Conservation (phyloP, 2,329 filamentous ascomycete species). For the Colletotrichum gigasporum region DNA sequence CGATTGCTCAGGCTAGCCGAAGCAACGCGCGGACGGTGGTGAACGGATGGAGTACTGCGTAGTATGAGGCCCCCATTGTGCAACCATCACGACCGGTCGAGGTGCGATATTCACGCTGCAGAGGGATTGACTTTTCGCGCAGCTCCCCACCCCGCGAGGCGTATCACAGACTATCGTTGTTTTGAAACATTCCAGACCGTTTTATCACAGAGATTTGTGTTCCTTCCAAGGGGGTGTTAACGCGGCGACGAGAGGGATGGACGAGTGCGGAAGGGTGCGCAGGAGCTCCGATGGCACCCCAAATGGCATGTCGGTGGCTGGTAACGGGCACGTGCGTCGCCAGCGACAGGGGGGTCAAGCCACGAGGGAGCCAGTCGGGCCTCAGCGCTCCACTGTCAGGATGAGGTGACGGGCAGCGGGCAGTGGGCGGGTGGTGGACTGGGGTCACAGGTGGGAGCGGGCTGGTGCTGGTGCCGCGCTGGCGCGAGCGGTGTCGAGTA, state of each 20-base stretch:
- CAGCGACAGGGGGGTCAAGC: conserved; percentile 19
- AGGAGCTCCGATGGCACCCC: not conserved
- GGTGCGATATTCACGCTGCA: not conserved
- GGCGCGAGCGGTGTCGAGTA: not conserved
- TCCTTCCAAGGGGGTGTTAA: not conserved
- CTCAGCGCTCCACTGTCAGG: conserved; percentile 18
- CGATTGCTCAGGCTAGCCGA: not conserved
- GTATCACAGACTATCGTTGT: conserved; percentile 21
- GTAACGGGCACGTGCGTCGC: conserved; percentile 21
- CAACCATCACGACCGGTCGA: not conserved
- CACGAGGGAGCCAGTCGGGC: conserved; percentile 15
- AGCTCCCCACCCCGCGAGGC: not conserved
- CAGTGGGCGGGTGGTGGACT: conserved; percentile 5
- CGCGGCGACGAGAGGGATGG: conserved; percentile 9
- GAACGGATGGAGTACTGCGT: not conserved
- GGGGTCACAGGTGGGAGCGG: not conserved
- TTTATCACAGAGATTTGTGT: conserved; percentile 22
- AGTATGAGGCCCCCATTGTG: not conserved
- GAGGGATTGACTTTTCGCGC: not conserved
- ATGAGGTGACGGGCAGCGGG: conserved; percentile 30
- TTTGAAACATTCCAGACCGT: conserved; percentile 29
- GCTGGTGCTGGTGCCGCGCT: not conserved
- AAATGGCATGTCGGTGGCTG: conserved; percentile 23
- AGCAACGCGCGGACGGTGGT: not conserved
- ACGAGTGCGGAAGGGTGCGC: conserved; percentile 1